phyloP scores from a whole-genome alignment of 2,329 filamentous ascomycete genomes.

The Bipolaris zeicola region DNA sequence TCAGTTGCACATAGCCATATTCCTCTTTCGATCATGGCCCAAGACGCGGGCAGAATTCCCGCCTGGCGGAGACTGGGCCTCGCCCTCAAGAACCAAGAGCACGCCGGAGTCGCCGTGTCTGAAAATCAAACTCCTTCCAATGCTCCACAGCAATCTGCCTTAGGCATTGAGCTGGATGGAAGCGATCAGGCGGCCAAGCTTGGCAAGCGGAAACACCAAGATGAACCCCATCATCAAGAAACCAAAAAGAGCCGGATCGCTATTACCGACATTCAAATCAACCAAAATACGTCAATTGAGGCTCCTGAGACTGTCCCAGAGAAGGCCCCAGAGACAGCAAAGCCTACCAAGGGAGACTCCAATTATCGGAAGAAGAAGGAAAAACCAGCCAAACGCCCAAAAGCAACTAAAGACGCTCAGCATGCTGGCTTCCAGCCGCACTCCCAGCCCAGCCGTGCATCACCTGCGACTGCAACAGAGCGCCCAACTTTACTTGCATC shows the following conservation, averaged over 20 bases:
- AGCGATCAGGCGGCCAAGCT: conserved; percentile 37
- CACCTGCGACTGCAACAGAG: conserved; percentile 12
- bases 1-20: conserved; percentile 30
- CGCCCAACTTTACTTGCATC: conserved; percentile 38
- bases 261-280: conserved; percentile 5
- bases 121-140: conserved; percentile 20
- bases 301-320: conserved; percentile 4
- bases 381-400: conserved; percentile 25
- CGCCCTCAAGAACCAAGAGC: conserved; percentile 62
- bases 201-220: conserved; percentile 47
- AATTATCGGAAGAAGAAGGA: conserved; percentile 46
- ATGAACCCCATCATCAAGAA: conserved; percentile 23
- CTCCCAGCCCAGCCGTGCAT: conserved; percentile 11
- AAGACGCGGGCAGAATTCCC: conserved; percentile 45
- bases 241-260: conserved; percentile 36
- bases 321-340: conserved; percentile 15
- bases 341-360: conserved; percentile 38
- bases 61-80: conserved; percentile 67
- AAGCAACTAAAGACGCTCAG: conserved; percentile 15
- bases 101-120: conserved; percentile 39
- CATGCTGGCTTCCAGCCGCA: conserved; percentile 11
- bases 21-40: conserved; percentile 40
- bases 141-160: conserved; percentile 16
- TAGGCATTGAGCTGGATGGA: conserved; percentile 25
- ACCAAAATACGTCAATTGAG: conserved; percentile 6